Base-by-base conservation (phyloP, 1,139 yeast genomes). In the Hyphopichia khmerensis region DNA sequence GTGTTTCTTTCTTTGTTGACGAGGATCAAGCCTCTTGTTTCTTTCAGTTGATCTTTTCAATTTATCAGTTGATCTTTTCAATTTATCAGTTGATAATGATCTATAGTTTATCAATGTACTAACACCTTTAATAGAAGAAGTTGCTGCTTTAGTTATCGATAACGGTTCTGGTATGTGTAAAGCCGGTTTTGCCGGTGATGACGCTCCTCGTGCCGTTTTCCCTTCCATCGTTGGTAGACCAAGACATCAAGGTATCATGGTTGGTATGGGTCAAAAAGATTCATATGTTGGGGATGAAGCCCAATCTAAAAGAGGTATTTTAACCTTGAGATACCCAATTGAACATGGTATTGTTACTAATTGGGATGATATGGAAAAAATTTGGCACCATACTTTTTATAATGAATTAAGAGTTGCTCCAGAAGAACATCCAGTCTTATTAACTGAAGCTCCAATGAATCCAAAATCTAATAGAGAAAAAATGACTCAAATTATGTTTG, bases 161-260 rank as follows among this genome's bases (percentile, higher is more conserved):
- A 93, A 93, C 79, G 99, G 99, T 81, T 93, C 99, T 70, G 99
- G 99, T 84, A 93, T 93, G 98, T 93, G 98, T 85, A 93, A 93
- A 75, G 98, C 98, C 95, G 99, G 99, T 79, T 93, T 91, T 74
- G 99, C 99, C 83, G 99, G 99, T 80, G 99, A 93, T 71, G 99
- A 93, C 79, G 98, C 99, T 56, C 99, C 99, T 71, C 88, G 97
- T 77, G 99, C 99, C 64, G 99, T 93, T 63, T 93, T 93, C 91
- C 99, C 99, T 67, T 93, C 99, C 53, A 93, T 93, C 69, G 99
- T 93, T 58, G 99, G 99, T 79, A 95, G 99, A 81, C 98, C 99
- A 80, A 93, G 97, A 85, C 99, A 93, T 75, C 98, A 93, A 78
- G 99, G 98, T 84, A 91, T 90, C 76, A 86, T 86, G 93, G 98